Conservation (phyloP, 1,284 basidiomycete genomes). For the Ustilago hordei region DNA sequence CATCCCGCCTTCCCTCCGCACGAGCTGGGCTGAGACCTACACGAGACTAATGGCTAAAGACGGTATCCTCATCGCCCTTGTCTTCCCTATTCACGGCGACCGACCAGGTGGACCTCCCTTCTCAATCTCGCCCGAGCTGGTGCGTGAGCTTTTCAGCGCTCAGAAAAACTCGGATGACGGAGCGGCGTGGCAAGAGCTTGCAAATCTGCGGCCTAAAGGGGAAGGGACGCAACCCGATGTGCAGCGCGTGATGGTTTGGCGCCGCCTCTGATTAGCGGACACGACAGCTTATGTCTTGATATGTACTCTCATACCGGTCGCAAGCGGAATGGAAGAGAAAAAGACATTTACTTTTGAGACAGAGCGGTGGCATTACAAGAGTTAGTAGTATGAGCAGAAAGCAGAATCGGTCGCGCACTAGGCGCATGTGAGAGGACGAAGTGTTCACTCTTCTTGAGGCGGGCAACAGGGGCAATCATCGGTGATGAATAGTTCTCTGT, state of each 20-base stretch:
- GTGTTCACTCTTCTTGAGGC: background rate
- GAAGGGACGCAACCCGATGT: constrained; percentile 39
- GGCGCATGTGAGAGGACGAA: background rate
- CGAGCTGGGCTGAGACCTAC: constrained; percentile 55
- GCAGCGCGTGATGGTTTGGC: constrained; percentile 56
- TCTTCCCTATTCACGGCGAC: constrained; percentile 59
- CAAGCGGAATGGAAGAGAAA: background rate
- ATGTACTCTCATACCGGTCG: background rate
- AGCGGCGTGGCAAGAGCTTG: constrained; percentile 44
- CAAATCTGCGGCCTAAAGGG: constrained; percentile 40
- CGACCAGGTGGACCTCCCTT: constrained; percentile 55
- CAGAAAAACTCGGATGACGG: constrained; percentile 25
- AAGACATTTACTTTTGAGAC: background rate
- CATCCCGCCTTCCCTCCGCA: constrained; percentile 48
- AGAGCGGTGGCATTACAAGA: background rate
- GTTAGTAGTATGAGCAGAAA: background rate
- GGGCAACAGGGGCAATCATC: background rate
- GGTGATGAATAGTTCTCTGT: background rate
- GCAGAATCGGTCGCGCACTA: background rate
- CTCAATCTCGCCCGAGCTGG: constrained; percentile 49
- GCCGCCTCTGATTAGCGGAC: constrained; percentile 21
- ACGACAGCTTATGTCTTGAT: background rate
- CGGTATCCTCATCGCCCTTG: constrained; percentile 48
- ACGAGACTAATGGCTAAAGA: constrained; percentile 45
- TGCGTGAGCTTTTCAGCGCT: constrained; percentile 29